Percentiles rank a stretch among this genome's conserved stretches.
Conservation (phyloP, 768 basidiomycete genomes). For the Mycena galopus region DNA sequence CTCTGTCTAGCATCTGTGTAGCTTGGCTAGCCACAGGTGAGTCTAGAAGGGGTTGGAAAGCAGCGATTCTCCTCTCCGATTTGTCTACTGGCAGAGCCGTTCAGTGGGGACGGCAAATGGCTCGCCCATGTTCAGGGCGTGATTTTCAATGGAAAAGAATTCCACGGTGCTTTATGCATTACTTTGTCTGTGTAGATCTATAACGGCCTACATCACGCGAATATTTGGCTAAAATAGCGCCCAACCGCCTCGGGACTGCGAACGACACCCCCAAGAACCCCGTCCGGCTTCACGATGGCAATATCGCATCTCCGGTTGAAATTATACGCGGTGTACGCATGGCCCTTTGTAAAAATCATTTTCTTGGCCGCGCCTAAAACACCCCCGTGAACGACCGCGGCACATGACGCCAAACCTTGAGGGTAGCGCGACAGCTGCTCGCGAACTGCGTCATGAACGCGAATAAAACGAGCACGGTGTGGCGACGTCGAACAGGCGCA, state of each 20-base stretch:
- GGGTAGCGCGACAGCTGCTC: background rate
- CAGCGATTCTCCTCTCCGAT: too few relatives aligned
- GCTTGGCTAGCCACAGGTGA: too few relatives aligned
- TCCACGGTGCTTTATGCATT: too few relatives aligned
- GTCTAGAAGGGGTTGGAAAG: too few relatives aligned
- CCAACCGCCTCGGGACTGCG: background rate
- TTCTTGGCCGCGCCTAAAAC: background rate
- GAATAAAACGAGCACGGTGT: background rate
- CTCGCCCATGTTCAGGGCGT: too few relatives aligned
- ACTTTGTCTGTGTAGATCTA: too few relatives aligned
- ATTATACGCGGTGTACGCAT: background rate
- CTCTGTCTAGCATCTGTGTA: too few relatives aligned
- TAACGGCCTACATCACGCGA: too few relatives aligned
- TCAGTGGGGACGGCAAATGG: too few relatives aligned
- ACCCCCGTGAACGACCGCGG: background rate
- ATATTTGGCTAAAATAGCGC: background rate
- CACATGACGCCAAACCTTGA: background rate
- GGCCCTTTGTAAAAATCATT: background rate
- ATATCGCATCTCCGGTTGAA: background rate
- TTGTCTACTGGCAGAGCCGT: too few relatives aligned
- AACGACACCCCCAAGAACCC: background rate
- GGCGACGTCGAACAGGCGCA: constrained; percentile 39
- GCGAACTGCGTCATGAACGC: background rate
- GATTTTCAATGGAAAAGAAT: too few relatives aligned
- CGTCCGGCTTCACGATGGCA: background rate